phyloP scores from a whole-genome alignment of 371 early-diverging fungal genomes.

The Mortierella sp. region DNA sequence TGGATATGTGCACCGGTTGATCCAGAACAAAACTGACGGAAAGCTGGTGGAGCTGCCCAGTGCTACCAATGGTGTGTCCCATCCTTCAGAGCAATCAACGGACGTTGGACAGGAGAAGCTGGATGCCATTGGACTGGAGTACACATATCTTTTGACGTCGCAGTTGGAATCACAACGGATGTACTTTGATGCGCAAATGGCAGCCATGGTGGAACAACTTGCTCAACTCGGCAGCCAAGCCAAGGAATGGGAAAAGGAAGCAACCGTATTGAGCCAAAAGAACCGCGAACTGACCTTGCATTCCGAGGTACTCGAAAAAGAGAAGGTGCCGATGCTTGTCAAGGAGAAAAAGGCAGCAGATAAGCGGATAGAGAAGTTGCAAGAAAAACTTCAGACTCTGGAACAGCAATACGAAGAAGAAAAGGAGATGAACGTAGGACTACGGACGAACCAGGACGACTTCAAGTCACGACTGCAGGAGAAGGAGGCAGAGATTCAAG shows the following conservation, averaged over 20 bases:
- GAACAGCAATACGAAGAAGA: slow-evolving; percentile 56
- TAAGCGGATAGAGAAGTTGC: slow-evolving; percentile 56
- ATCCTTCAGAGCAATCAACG: slow-evolving; percentile 20
- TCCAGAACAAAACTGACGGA: slow-evolving; percentile 90
- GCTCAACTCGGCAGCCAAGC: slow-evolving; percentile 51
- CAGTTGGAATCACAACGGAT: slow-evolving; percentile 88
- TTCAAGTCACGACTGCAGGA: slow-evolving; percentile 31
- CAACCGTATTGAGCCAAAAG: slow-evolving; percentile 29
- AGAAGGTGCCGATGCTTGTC: slow-evolving; percentile 35
- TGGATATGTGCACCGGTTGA: slow-evolving; percentile 93
- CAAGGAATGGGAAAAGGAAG: slow-evolving; percentile 45
- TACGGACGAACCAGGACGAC: slow-evolving; percentile 47
- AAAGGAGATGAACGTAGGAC: slow-evolving; percentile 54
- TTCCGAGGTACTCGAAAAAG: slow-evolving; percentile 51
- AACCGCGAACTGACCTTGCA: slow-evolving; percentile 25
- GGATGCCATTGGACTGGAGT: slow-evolving; percentile 80
- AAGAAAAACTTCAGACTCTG: slow-evolving; percentile 38
- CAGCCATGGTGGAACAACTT: slow-evolving; percentile 58
- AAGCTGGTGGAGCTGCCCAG: slow-evolving; percentile 90
- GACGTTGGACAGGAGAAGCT: slow-evolving; percentile 69
- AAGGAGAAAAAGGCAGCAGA: slow-evolving; percentile 54
- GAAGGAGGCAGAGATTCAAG: slow-evolving; percentile 52
- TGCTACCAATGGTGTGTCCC: slow-evolving; percentile 48
- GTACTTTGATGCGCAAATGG: slow-evolving; percentile 83
- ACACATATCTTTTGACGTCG: slow-evolving; percentile 77